A percentile compares a stretch with the other conserved stretches of the same genome.
These are phyloP conservation scores for Candida namnaoensis DNA, from an alignment of 805 yeast species.

Conservation along the genomic window DNA sequence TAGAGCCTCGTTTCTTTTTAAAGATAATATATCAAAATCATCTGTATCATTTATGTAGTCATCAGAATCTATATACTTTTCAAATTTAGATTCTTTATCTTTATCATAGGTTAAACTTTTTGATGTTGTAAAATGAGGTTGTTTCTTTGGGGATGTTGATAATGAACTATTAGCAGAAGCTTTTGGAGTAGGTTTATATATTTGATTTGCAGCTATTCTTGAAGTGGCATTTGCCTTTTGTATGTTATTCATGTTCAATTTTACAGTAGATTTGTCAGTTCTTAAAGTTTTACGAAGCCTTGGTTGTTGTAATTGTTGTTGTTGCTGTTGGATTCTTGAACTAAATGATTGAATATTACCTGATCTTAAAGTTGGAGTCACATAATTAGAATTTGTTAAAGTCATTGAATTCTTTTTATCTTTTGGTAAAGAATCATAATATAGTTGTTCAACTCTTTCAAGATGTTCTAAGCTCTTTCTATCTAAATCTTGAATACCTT, in stretches of 20 bases:
- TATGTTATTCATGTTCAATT: too few relatives aligned
- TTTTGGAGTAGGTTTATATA: constrained; percentile 3
- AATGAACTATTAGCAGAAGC: constrained; percentile 14
- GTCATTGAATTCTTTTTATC: not conserved
- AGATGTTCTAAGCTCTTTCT: constrained; percentile 28
- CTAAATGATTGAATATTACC: constrained; percentile 17
- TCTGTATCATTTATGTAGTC: not conserved
- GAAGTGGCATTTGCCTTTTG: constrained; percentile 13
- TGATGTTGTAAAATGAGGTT: not conserved
- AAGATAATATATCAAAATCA: constrained; percentile 7
- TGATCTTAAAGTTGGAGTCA: constrained; percentile 15
- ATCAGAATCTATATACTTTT: not conserved
- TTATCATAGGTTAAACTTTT: constrained; percentile 1
- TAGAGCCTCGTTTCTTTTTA: constrained; percentile 15
- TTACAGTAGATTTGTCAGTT: constrained; percentile 8
- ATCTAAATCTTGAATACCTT: constrained; percentile 27
- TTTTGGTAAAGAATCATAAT: constrained; percentile 4
- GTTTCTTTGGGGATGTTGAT: not conserved
- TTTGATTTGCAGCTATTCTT: constrained; percentile 17
- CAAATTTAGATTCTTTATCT: constrained; percentile 1
- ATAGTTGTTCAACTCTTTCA: constrained; percentile 22
- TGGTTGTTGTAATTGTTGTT: constrained; percentile 10
- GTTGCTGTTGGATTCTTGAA: constrained; percentile 11
- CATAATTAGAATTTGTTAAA: constrained; percentile 3
- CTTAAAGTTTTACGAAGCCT: constrained; percentile 26